A percentile compares a stretch with the other conserved stretches of the same genome.
These are phyloP conservation scores for Lactarius indigo DNA, from an alignment of 768 basidiomycete genomes.

Conservation along the genomic window DNA sequence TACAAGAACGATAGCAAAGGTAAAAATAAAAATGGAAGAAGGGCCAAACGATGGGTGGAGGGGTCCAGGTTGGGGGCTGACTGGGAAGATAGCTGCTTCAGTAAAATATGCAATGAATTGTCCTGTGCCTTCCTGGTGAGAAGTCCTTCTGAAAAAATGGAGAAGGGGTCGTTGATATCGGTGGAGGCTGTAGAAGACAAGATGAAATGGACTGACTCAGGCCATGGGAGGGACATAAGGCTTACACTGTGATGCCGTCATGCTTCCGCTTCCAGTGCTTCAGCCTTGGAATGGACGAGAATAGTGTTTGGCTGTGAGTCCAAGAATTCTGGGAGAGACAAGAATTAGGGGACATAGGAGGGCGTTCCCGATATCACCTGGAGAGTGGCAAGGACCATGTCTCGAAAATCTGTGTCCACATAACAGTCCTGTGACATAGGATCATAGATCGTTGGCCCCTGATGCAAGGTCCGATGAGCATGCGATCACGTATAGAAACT, in stretches of 20 bases:
- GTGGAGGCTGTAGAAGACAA: neutral
- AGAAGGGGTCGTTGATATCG: neutral
- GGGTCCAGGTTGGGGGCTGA: neutral
- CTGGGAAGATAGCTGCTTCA: neutral
- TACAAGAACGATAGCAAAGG: neutral
- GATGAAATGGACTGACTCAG: neutral
- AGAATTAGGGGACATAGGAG: neutral
- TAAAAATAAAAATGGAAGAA: neutral
- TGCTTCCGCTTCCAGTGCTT: neutral
- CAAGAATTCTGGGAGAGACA: neutral
- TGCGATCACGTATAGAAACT: neutral
- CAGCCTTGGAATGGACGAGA: neutral
- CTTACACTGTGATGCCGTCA: neutral
- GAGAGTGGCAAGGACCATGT: neutral
- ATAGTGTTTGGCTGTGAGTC: neutral
- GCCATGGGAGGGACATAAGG: neutral
- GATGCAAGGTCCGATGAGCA: neutral
- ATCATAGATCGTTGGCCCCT: neutral
- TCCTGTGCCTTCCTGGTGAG: neutral
- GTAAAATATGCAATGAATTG: neutral
- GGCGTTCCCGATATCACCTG: neutral
- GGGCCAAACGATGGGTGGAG: neutral
- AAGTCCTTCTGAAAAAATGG: neutral
- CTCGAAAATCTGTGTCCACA: neutral
- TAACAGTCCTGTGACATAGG: neutral